A percentile compares a stretch with the other conserved stretches of the same genome.
phyloP scores from a whole-genome alignment of 495 filamentous ascomycete species.

The Hypoxylon subgilvum region DNA sequence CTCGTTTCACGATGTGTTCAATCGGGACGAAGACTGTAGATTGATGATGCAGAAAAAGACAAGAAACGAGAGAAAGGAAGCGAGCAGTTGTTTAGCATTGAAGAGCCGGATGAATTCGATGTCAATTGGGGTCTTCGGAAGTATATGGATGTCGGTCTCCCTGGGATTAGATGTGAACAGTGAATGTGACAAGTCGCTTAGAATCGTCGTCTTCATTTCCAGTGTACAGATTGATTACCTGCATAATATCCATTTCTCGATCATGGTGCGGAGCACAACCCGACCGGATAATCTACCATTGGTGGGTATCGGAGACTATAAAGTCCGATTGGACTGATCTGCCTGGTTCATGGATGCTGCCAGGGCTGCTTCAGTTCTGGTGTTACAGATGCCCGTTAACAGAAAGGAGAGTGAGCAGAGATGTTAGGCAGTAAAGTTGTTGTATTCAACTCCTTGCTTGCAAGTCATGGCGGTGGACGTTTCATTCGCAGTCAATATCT shows the following conservation, averaged over 20 bases:
- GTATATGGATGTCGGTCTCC: conserved; percentile 12
- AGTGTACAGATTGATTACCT: conserved; percentile 12
- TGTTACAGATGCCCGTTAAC: too few relatives aligned
- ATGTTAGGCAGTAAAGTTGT: too few relatives aligned
- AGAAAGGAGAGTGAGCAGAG: too few relatives aligned
- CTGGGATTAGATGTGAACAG: too few relatives aligned
- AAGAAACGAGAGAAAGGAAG: conserved; percentile 13
- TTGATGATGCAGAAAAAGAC: neutral
- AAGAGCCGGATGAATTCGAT: conserved; percentile 28
- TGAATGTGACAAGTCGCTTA: conserved; percentile 26
- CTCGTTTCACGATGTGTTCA: conserved; percentile 14
- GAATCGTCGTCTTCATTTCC: conserved; percentile 22
- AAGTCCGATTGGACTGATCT: too few relatives aligned
- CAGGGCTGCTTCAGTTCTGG: too few relatives aligned
- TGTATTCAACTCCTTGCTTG: too few relatives aligned
- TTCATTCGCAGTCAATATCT: too few relatives aligned
- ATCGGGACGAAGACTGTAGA: conserved; percentile 24
- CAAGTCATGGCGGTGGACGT: too few relatives aligned
- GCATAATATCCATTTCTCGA: conserved; percentile 9
- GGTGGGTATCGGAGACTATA: neutral
- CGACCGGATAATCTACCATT: too few relatives aligned
- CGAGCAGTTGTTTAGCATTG: conserved; percentile 25
- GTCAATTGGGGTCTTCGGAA: conserved; percentile 2
- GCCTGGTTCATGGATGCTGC: too few relatives aligned
- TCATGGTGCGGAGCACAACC: neutral